phyloP scores from a whole-genome alignment of 116 monocot species.

The Dioscorea cayenensis region DNA sequence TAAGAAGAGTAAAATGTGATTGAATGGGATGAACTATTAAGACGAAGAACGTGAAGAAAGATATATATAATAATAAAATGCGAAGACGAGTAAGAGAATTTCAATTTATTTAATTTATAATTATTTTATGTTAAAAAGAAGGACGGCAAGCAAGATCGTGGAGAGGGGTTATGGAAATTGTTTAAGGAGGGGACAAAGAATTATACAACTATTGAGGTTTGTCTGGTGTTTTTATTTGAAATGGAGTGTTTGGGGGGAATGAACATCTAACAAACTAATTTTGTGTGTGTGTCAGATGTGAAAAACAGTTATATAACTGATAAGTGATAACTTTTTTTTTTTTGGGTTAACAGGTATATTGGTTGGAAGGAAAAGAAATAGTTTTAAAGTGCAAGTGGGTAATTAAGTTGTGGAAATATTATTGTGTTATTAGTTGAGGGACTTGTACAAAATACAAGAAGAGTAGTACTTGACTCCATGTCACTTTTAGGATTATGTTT shows the following conservation, averaged over 20 bases:
- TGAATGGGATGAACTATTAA: constrained; percentile 7
- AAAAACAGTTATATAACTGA: no score
- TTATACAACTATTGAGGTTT: neutral
- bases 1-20: neutral
- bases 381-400: no score
- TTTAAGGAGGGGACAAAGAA: constrained; percentile 1
- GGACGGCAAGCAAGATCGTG: constrained; percentile 14
- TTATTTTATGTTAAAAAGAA: neutral
- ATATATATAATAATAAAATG: neutral
- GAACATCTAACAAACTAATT: neutral
- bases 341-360: no score
- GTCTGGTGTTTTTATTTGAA: neutral
- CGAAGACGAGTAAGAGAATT: constrained; percentile 5
- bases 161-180: constrained; percentile 18
- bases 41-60: constrained; percentile 22
- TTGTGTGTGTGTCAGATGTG: no score
- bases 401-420: no score
- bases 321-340: no score
- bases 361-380: no score
- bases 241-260: neutral
- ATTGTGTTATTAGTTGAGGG: no score
- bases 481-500: no score
- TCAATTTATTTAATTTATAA: neutral
- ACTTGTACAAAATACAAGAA: no score
- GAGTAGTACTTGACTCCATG: no score